Evolutionary conservation across 805 yeast genomes (phyloP).

Genomic region (Candida pseudoglaebosa): DNA sequence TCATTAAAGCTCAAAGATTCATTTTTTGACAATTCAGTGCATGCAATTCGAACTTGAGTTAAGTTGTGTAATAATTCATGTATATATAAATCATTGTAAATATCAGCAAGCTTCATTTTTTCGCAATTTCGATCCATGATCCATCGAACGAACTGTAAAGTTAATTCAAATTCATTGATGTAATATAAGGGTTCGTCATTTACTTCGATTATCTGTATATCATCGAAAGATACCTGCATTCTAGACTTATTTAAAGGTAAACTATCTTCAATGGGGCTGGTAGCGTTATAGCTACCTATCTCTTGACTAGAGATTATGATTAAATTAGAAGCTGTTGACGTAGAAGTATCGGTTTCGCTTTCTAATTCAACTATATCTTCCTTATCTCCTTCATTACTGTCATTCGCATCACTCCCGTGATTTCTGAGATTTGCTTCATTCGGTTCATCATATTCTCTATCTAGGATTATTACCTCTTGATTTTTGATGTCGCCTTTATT

Average conservation of each 20-base stretch:
- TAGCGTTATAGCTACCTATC: slow-evolving; percentile 1
- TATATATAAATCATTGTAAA: slow-evolving; percentile 18
- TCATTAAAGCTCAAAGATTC: slow-evolving; percentile 4
- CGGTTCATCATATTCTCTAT: too few species aligned
- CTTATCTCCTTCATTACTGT: neutral
- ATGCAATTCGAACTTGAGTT: slow-evolving; percentile 8
- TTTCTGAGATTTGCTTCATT: too few species aligned
- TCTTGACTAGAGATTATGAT: slow-evolving; percentile 2
- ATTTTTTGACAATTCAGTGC: slow-evolving; percentile 3
- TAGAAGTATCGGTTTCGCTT: neutral
- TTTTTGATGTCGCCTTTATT: too few species aligned
- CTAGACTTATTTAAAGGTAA: neutral
- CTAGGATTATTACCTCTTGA: too few species aligned
- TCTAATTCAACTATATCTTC: slow-evolving; percentile 3
- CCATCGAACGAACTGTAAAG: slow-evolving; percentile 20
- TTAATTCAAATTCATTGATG: slow-evolving; percentile 20
- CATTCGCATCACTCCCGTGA: too few species aligned
- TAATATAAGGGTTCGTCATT: slow-evolving; percentile 13
- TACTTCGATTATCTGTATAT: slow-evolving; percentile 11
- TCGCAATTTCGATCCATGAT: slow-evolving; percentile 14
- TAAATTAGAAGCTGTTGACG: neutral
- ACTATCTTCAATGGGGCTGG: neutral
- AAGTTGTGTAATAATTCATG: slow-evolving; percentile 15
- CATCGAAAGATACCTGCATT: slow-evolving; percentile 1
- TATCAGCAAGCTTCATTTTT: slow-evolving; percentile 15